Evolutionary conservation across 768 basidiomycete species (phyloP), one percentile per base, ranked within the genome.

Genomic region (Leccinellum rugosiceps): DNA sequence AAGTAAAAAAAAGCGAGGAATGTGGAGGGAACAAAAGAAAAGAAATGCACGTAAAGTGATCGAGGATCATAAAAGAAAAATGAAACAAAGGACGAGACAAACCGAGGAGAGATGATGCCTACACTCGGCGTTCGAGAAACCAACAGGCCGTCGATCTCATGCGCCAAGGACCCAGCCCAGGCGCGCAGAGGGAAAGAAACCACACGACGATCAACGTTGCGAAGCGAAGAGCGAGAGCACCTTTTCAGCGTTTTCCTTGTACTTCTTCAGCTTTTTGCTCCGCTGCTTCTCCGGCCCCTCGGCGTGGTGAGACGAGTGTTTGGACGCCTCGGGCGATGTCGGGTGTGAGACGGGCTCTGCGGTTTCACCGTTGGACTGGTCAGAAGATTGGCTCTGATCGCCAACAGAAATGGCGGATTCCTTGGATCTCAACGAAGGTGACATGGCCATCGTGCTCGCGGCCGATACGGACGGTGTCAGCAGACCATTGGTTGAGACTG

Each of bases 221-320:
- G 87, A 83, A 44, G 87, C 86, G 72, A 93, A 92, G 61, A 93
- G 76, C 31, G 90, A 90, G 57, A 93, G 79, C 55, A 93, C 81
- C 62, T 92, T 92, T 77, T 92, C 90, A 3, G 91, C 90, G 59
- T 86, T 88, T 68, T 91, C 86, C 75, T 92, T 92, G 77, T 90
- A 90, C 75, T 86, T 91, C 79, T 87, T 89, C 72, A 90, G 71
- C 73, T 88, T 92, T 77, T 83, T 90, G 66, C 72, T 84, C 82
- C 81, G 86, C 59, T 76, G 76, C 68, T 83, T 86, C 65, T 85
- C 81, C n/a, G 78, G 76, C 56, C 81, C 76, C 51, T 80, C 78
- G 5, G 57, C 57, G 9, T 67, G 67, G 26, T 74, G 66, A 17
- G 74, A 63, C 5, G 55, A 26, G 23, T 63, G 57, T 53, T 72